Conservation (phyloP, 345 rosid genomes). For the Populus alba region DNA sequence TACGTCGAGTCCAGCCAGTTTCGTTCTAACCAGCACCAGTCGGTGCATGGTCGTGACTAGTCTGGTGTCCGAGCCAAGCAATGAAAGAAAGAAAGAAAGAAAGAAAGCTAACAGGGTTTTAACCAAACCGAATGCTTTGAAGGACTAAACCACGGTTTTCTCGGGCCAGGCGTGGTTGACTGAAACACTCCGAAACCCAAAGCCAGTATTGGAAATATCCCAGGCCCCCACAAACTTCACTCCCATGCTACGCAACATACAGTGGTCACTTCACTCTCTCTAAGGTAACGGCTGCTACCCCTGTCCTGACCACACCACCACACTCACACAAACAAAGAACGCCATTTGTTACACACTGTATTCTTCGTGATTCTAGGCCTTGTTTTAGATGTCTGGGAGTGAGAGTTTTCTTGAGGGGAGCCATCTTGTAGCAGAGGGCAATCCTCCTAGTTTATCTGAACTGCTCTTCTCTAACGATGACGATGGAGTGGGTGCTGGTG, state of each 20-base stretch:
- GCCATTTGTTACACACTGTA: background rate
- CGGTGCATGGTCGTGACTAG: background rate
- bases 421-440: constrained; percentile 17
- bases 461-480: constrained; percentile 45
- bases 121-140: constrained; percentile 41
- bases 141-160: constrained; percentile 72
- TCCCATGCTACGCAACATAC: background rate
- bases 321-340: background rate
- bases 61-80: background rate
- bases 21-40: too few species aligned
- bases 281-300: constrained; percentile 16
- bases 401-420: constrained; percentile 36
- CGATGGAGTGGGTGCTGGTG: constrained; percentile 23
- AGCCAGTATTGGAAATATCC: constrained; percentile 30
- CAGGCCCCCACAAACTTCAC: background rate
- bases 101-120: background rate
- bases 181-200: constrained; percentile 36
- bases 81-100: background rate
- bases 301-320: background rate
- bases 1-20: background rate
- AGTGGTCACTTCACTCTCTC: background rate
- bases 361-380: background rate
- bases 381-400: constrained; percentile 41
- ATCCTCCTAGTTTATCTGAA: constrained; percentile 55
- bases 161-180: constrained; percentile 81